Conservation (phyloP, 345 rosid genomes). For the Hypericum perforatum region DNA sequence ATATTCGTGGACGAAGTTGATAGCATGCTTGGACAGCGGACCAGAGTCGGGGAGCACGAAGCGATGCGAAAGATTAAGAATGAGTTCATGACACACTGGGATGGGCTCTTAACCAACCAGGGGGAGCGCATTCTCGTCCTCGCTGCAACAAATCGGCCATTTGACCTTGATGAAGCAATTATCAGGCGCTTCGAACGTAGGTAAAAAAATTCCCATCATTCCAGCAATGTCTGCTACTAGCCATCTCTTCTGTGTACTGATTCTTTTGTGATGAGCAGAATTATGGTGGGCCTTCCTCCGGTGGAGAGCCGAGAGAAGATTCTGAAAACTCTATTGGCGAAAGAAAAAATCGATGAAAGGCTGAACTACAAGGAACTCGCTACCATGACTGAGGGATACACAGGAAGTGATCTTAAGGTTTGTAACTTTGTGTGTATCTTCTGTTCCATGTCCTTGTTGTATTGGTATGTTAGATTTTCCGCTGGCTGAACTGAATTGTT, state of each 20-base stretch:
- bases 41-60: slow-evolving; percentile 90
- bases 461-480: not conserved
- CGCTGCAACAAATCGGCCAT: slow-evolving; percentile 94
- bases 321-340: slow-evolving; percentile 48
- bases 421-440: not conserved
- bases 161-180: slow-evolving; percentile 92
- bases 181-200: slow-evolving; percentile 90
- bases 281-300: slow-evolving; percentile 69
- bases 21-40: slow-evolving; percentile 95
- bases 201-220: slow-evolving; percentile 20
- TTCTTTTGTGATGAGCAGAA: slow-evolving; percentile 26
- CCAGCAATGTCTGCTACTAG: not conserved
- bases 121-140: slow-evolving; percentile 86
- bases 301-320: slow-evolving; percentile 70
- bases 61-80: slow-evolving; percentile 80
- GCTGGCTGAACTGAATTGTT: slow-evolving; percentile 3
- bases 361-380: slow-evolving; percentile 68
- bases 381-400: slow-evolving; percentile 64
- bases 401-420: slow-evolving; percentile 89
- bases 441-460: not conserved
- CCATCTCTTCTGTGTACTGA: not conserved
- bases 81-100: slow-evolving; percentile 94
- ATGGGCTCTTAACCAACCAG: slow-evolving; percentile 63
- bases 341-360: slow-evolving; percentile 56
- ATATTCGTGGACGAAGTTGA: slow-evolving; percentile 95